phyloP scores from a whole-genome alignment of 805 yeast species.

The Kluyveromyces nonfermentans region DNA sequence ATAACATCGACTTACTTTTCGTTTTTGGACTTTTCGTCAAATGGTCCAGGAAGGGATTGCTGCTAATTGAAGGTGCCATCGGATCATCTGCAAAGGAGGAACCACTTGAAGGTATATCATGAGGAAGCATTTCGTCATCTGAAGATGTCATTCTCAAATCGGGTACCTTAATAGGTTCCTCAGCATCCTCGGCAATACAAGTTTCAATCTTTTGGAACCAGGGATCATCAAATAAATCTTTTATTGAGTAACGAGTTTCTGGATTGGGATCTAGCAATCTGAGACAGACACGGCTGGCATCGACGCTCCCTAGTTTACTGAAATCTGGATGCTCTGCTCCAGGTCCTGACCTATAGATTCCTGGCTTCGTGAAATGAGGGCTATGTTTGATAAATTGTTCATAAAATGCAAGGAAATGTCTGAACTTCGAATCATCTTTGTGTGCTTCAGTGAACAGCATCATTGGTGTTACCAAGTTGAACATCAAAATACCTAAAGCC shows the following conservation, averaged over 20 bases:
- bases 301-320: slow-evolving; percentile 44
- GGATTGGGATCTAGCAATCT: slow-evolving; percentile 59
- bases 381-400: slow-evolving; percentile 31
- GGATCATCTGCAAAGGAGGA: slow-evolving; percentile 9
- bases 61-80: slow-evolving; percentile 5
- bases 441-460: slow-evolving; percentile 52
- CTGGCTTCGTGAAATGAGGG: slow-evolving; percentile 39
- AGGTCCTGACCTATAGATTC: slow-evolving; percentile 46
- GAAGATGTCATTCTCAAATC: slow-evolving; percentile 18
- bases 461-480: slow-evolving; percentile 46
- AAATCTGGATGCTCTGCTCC: slow-evolving; percentile 69
- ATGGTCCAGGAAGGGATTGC: slow-evolving; percentile 9
- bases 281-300: slow-evolving; percentile 66
- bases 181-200: slow-evolving; percentile 33
- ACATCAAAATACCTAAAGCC: slow-evolving; percentile 62
- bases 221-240: slow-evolving; percentile 48
- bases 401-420: slow-evolving; percentile 47
- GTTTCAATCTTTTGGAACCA: slow-evolving; percentile 53
- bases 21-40: slow-evolving; percentile 1
- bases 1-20: slow-evolving; percentile 21
- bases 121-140: slow-evolving; percentile 4
- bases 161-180: slow-evolving; percentile 14
- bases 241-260: slow-evolving; percentile 43
- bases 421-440: slow-evolving; percentile 38
- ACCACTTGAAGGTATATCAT: slow-evolving; percentile 5